Evolutionary conservation across 1,139 yeast species (phyloP).

Genomic region (Saccharomycopsis hybrid): DNA sequence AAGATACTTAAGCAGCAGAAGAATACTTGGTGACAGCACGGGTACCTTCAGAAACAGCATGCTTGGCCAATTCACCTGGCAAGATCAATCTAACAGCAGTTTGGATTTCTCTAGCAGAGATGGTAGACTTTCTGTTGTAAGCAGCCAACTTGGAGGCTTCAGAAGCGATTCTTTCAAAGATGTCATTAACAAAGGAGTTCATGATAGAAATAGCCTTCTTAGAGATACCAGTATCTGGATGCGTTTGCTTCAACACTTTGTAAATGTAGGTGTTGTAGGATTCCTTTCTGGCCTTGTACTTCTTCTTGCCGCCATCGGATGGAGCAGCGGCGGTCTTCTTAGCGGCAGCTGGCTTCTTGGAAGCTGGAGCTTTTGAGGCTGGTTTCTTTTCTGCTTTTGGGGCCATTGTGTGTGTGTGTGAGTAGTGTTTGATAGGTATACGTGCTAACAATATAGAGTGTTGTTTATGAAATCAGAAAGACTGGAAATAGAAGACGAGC

Average conservation of each 20-base stretch:
- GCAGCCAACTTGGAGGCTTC: conserved; percentile 99
- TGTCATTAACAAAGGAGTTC: conserved; percentile 98
- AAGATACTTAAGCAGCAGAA: conserved; percentile 33
- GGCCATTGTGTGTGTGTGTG: conserved; percentile 55
- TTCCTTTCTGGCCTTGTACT: conserved; percentile 96
- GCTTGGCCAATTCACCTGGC: conserved; percentile 99
- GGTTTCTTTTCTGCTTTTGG: conserved; percentile 98
- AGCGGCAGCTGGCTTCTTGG: conserved; percentile 95
- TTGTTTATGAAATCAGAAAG: background rate
- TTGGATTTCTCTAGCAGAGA: conserved; percentile 98
- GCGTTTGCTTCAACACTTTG: conserved; percentile 98
- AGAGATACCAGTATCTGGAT: conserved; percentile 99
- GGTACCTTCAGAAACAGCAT: conserved; percentile 98
- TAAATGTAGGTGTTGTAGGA: conserved; percentile 97
- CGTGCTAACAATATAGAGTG: background rate
- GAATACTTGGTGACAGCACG: conserved; percentile 99
- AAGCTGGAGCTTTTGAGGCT: conserved; percentile 98
- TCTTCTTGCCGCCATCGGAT: conserved; percentile 86
- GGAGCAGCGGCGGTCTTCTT: conserved; percentile 74
- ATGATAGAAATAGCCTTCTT: conserved; percentile 98
- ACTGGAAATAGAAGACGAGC: conserved; percentile 1
- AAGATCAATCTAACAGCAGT: conserved; percentile 98
- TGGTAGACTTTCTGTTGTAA: conserved; percentile 98
- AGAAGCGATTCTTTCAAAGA: conserved; percentile 90
- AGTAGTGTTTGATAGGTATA: background rate